These are phyloP conservation scores for Torulaspora pretoriensis DNA, from an alignment of 1,139 yeast species.

Conservation along the genomic window DNA sequence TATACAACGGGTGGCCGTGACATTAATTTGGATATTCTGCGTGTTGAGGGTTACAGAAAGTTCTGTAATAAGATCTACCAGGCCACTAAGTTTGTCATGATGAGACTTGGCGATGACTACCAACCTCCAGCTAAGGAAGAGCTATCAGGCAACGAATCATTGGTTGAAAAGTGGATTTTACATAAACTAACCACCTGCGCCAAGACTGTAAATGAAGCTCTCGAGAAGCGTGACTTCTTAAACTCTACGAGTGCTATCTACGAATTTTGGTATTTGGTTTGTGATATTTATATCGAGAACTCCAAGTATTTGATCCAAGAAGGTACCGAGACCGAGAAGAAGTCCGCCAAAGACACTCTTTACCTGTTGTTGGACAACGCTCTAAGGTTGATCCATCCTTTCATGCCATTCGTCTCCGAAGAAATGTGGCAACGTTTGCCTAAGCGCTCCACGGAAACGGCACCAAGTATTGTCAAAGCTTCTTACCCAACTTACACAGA, in stretches of 20 bases:
- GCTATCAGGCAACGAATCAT: constrained; percentile 74
- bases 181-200: constrained; percentile 76
- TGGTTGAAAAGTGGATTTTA: constrained; percentile 95
- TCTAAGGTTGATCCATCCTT: constrained; percentile 88
- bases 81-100: constrained; percentile 94
- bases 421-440: constrained; percentile 99
- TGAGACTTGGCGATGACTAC: constrained; percentile 88
- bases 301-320: constrained; percentile 88
- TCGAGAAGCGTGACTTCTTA: constrained; percentile 84
- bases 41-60: constrained; percentile 98
- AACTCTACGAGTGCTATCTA: constrained; percentile 83
- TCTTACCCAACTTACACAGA: constrained; percentile 64
- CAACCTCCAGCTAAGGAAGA: constrained; percentile 63
- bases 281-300: constrained; percentile 97
- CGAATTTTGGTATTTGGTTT: constrained; percentile 91
- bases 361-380: constrained; percentile 93
- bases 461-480: constrained; percentile 74
- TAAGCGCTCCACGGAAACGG: constrained; percentile 66
- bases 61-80: constrained; percentile 99
- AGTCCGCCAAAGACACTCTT: constrained; percentile 88
- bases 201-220: constrained; percentile 55
- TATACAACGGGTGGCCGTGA: constrained; percentile 99
- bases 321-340: constrained; percentile 78
- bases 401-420: constrained; percentile 95
- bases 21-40: constrained; percentile 88